phyloP scores from a whole-genome alignment of 148 eudicot species.

The Polygonum maritimum region DNA sequence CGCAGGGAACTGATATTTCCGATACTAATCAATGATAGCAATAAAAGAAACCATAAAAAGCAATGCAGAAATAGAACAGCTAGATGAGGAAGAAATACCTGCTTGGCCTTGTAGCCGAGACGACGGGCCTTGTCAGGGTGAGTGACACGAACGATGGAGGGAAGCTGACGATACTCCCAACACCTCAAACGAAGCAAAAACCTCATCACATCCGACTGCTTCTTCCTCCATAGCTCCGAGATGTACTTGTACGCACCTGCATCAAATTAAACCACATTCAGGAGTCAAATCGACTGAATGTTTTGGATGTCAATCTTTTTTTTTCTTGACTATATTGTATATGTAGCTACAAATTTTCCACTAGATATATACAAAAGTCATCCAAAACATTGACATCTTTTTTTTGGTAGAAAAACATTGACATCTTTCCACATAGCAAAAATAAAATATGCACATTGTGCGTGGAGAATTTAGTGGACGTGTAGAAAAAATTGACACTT shows the following conservation, averaged over 20 bases:
- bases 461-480: too few relatives aligned
- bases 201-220: constrained; percentile 8
- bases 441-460: too few relatives aligned
- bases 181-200: not conserved
- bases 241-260: constrained; percentile 8
- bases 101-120: constrained; percentile 12
- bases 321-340: too few relatives aligned
- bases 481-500: too few relatives aligned
- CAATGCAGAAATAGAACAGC: not conserved
- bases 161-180: constrained; percentile 11
- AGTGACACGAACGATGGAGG: constrained; percentile 7
- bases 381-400: too few relatives aligned
- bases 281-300: not conserved
- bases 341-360: too few relatives aligned
- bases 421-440: too few relatives aligned
- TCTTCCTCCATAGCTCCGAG: constrained; percentile 12
- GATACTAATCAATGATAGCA: not conserved
- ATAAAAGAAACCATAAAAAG: not conserved
- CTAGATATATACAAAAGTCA: too few relatives aligned
- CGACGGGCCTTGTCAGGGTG: constrained; percentile 9
- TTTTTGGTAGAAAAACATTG: too few relatives aligned
- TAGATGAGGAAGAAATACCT: not conserved
- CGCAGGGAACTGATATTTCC: not conserved
- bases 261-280: not conserved
- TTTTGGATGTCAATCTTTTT: too few relatives aligned